phyloP scores from a whole-genome alignment of 139 green algal species.

The Tetraselmis chui region DNA sequence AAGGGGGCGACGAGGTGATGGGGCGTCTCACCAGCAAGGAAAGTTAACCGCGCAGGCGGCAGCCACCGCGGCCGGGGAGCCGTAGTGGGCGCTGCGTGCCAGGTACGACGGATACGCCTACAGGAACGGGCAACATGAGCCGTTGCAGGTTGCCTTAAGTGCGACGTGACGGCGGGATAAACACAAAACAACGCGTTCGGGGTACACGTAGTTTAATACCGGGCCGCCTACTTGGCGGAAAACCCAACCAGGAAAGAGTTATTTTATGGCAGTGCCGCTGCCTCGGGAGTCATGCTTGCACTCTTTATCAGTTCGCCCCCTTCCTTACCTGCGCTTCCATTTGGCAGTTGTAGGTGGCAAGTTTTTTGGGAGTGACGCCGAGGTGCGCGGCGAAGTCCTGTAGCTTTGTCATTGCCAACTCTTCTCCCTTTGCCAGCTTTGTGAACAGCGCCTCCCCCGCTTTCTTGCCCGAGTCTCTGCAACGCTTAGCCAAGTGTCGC shows the following conservation, averaged over 20 bases:
- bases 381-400: background rate
- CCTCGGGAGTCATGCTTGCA: no score
- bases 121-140: no score
- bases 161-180: no score
- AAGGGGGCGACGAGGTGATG: no score
- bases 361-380: background rate
- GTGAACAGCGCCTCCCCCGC: background rate
- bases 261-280: no score
- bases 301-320: no score
- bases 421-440: background rate
- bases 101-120: background rate
- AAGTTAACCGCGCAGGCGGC: background rate
- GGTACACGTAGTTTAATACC: no score
- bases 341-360: background rate
- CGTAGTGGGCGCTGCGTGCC: background rate
- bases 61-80: background rate
- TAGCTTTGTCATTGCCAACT: background rate
- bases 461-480: background rate
- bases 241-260: no score
- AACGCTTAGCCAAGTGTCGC: background rate
- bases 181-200: no score
- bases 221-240: no score
- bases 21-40: background rate
- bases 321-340: background rate
- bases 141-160: no score